Evolutionary conservation across 805 yeast species (phyloP).

Genomic region (Tetrapisispora taiwanensis): DNA sequence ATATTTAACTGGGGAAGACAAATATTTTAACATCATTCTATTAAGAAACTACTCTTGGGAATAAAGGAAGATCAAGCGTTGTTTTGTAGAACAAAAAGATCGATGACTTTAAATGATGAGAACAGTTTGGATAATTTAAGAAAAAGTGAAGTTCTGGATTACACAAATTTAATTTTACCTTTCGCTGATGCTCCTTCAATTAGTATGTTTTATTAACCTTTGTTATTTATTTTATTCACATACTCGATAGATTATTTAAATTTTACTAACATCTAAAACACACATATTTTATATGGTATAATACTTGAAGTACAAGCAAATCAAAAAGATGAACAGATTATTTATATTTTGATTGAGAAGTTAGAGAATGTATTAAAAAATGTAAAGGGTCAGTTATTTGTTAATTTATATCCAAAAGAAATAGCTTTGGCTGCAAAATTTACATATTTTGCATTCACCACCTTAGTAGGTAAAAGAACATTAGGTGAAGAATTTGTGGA

Average conservation of each 20-base stretch:
- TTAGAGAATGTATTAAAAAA: conserved; percentile 46
- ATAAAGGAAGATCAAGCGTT: no score
- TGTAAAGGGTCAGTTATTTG: conserved; percentile 51
- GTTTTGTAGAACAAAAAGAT: no score
- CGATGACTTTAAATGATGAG: not conserved
- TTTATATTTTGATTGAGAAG: conserved; percentile 42
- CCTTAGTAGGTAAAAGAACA: conserved; percentile 66
- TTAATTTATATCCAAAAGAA: conserved; percentile 54
- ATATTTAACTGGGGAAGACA: no score
- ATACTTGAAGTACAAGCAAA: conserved; percentile 58
- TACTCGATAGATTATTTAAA: not conserved
- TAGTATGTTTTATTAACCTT: conserved; percentile 3
- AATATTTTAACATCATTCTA: no score
- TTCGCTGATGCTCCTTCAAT: conserved; percentile 84
- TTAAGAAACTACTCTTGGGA: no score
- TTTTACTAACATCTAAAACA: not conserved
- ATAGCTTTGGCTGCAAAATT: conserved; percentile 48
- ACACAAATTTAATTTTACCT: conserved; percentile 30
- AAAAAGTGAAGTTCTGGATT: not conserved
- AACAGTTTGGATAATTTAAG: no score
- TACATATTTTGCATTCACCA: conserved; percentile 63
- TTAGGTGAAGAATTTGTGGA: conserved; percentile 94
- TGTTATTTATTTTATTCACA: conserved; percentile 36
- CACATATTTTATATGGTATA: conserved; percentile 13
- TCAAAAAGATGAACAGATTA: conserved; percentile 78